These are phyloP conservation scores for Neopestalotiopsis sp. DNA, from an alignment of 2,329 filamentous ascomycete species.

Conservation along the genomic window DNA sequence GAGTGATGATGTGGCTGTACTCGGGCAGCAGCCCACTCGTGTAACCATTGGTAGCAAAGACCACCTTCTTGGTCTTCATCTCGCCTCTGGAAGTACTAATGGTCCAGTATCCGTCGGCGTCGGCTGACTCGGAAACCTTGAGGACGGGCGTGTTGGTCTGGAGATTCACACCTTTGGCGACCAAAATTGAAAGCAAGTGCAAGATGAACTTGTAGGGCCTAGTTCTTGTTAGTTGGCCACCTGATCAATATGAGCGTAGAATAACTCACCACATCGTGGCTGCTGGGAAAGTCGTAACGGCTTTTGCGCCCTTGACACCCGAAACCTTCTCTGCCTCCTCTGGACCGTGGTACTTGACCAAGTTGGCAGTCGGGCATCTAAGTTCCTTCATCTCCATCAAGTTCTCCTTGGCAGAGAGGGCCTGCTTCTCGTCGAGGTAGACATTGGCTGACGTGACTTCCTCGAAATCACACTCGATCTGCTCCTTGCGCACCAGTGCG, in stretches of 20 bases:
- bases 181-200: conserved; percentile 7
- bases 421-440: conserved; percentile 16
- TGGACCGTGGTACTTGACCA: conserved; percentile 11
- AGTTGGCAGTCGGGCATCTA: neutral
- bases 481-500: conserved; percentile 2
- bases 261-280: conserved; percentile 10
- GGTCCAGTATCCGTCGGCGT: neutral
- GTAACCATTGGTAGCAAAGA: conserved; percentile 21
- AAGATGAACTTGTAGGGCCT: conserved; percentile 18
- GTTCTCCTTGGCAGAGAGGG: neutral
- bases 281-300: conserved; percentile 11
- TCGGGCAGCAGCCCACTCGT: conserved; percentile 18
- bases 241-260: neutral
- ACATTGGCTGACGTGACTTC: conserved; percentile 17
- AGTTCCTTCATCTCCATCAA: conserved; percentile 4
- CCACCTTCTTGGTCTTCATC: conserved; percentile 12
- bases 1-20: conserved; percentile 14
- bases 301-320: conserved; percentile 18
- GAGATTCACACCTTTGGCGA: conserved; percentile 16
- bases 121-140: neutral
- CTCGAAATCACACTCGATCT: conserved; percentile 19
- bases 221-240: neutral
- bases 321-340: conserved; percentile 15
- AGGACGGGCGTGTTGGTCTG: conserved; percentile 19
- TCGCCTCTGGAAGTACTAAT: conserved; percentile 9